phyloP scores from a whole-genome alignment of 495 filamentous ascomycete species.

The Friedmanniomyces endolithicus region DNA sequence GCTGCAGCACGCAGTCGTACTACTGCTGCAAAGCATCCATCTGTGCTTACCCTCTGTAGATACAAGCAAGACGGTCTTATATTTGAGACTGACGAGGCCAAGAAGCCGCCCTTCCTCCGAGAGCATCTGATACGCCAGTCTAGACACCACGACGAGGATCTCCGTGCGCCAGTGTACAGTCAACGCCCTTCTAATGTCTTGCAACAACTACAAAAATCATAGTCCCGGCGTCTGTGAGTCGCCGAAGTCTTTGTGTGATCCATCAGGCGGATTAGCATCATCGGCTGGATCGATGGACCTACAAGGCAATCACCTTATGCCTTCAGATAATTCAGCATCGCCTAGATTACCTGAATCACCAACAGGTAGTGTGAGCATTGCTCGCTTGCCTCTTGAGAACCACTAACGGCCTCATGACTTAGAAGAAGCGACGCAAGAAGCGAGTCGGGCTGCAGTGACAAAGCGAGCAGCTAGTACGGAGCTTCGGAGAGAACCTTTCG shows the following conservation, averaged over 20 bases:
- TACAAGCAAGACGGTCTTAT: too few species aligned
- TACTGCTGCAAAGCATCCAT: too few species aligned
- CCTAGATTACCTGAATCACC: not conserved
- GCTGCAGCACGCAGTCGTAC: too few species aligned
- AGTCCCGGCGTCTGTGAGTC: not conserved
- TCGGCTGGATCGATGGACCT: constrained; percentile 7
- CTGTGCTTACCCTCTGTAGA: too few species aligned
- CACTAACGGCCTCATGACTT: not conserved
- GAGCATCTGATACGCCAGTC: too few species aligned
- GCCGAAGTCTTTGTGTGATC: not conserved
- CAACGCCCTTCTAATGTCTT: not conserved
- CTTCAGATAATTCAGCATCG: not conserved
- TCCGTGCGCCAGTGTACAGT: too few species aligned
- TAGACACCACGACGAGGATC: too few species aligned
- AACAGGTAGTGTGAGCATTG: not conserved
- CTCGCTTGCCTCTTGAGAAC: constrained; percentile 1
- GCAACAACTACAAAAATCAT: not conserved
- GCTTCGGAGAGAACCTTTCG: not conserved
- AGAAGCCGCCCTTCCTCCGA: too few species aligned
- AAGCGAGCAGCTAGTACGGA: not conserved
- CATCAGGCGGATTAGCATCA: not conserved
- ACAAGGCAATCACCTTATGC: constrained; percentile 5
- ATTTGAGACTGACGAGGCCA: too few species aligned
- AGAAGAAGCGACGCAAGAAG: not conserved
- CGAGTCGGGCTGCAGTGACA: not conserved